A percentile compares a stretch with the other conserved stretches of the same genome.
phyloP scores from a whole-genome alignment of 2,329 filamentous ascomycete genomes.

The Fusarium abutilonis region DNA sequence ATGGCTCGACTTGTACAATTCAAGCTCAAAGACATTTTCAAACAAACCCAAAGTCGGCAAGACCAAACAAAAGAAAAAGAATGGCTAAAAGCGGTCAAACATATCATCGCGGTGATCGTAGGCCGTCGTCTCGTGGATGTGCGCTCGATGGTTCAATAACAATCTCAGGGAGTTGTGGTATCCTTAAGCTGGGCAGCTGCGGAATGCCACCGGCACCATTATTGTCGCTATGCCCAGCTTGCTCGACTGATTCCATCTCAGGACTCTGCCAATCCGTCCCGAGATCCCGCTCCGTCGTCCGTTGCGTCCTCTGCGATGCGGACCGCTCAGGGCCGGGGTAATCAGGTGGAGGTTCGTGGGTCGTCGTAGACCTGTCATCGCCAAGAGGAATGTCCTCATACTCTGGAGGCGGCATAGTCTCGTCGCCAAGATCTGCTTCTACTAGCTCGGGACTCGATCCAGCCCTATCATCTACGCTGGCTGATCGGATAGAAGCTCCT shows the following conservation, averaged over 20 bases:
- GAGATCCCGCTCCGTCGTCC: conserved; percentile 34
- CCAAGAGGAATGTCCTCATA: conserved; percentile 62
- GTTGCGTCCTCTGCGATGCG: conserved; percentile 43
- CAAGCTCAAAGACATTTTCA: conserved; percentile 2
- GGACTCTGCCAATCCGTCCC: conserved; percentile 22
- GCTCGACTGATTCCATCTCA: conserved; percentile 11
- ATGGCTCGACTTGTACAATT: conserved; percentile 15
- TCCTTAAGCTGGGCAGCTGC: conserved; percentile 63
- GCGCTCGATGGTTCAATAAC: conserved; percentile 64
- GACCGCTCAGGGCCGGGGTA: conserved; percentile 57
- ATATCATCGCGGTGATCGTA: conserved; percentile 29
- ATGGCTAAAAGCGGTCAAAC: conserved; percentile 6
- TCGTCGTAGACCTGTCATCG: conserved; percentile 52
- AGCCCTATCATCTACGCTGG: conserved; percentile 51
- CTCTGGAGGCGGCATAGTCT: conserved; percentile 62
- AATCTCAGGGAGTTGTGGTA: conserved; percentile 64
- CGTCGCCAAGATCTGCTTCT: conserved; percentile 61
- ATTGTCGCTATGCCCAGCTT: conserved; percentile 10
- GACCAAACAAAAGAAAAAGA: background rate
- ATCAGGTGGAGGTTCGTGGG: conserved; percentile 62
- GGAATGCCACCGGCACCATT: conserved; percentile 55
- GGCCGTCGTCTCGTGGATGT: conserved; percentile 37
- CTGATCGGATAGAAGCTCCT: conserved; percentile 56
- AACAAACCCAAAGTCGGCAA: conserved; percentile 2
- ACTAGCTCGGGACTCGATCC: conserved; percentile 64